phyloP scores from a whole-genome alignment of 768 basidiomycete genomes.

The Stropharia rugosoannulata region DNA sequence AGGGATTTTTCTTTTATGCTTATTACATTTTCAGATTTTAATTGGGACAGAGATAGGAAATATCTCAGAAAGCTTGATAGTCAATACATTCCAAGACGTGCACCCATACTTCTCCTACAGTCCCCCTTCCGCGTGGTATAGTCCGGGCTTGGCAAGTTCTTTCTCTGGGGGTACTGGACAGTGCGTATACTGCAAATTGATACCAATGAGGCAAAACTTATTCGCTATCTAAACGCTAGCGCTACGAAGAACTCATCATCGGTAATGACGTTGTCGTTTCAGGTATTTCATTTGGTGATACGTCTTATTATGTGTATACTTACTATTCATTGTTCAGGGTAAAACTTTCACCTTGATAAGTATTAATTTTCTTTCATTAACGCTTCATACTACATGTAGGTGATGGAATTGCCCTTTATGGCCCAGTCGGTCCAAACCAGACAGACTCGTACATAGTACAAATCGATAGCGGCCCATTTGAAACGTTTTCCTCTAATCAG shows the following conservation, averaged over 20 bases:
- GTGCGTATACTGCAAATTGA: constrained; percentile 25
- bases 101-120: constrained; percentile 38
- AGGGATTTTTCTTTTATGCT: neutral
- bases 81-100: constrained; percentile 27
- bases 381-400: constrained; percentile 17
- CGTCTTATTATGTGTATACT: neutral
- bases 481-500: constrained; percentile 10
- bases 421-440: constrained; percentile 28
- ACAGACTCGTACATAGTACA: constrained; percentile 12
- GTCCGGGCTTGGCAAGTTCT: constrained; percentile 27
- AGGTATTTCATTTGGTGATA: neutral
- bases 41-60: constrained; percentile 16
- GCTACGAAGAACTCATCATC: neutral
- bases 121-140: constrained; percentile 30
- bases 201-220: neutral
- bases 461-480: constrained; percentile 6
- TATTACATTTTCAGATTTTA: constrained; percentile 7
- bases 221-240: neutral
- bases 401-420: constrained; percentile 43
- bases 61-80: constrained; percentile 17
- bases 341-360: neutral
- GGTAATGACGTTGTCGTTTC: neutral
- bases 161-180: constrained; percentile 44
- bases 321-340: neutral
- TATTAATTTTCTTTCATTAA: neutral